These are phyloP conservation scores for Casaregolazyma lundiana DNA, from an alignment of 1,139 yeast species.

Conservation along the genomic window DNA sequence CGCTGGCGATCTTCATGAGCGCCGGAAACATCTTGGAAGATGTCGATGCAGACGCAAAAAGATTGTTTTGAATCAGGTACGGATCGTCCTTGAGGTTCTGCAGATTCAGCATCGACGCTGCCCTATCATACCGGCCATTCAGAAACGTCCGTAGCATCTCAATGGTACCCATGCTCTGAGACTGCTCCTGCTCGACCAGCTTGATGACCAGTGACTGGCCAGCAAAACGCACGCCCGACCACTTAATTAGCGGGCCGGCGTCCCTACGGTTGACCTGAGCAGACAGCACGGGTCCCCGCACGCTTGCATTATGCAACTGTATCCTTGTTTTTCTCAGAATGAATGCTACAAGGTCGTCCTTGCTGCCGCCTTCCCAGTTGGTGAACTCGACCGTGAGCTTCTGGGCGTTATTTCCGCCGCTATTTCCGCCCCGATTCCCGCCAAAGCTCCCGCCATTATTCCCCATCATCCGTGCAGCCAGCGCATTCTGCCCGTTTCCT, in stretches of 20 bases:
- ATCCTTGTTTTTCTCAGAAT: conserved; percentile 64
- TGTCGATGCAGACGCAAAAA: conserved; percentile 53
- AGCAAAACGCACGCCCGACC: conserved; percentile 79
- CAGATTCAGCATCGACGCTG: conserved; percentile 63
- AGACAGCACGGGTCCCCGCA: conserved; percentile 42
- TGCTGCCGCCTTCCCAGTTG: conserved; percentile 72
- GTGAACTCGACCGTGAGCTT: conserved; percentile 45
- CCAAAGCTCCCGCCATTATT: background rate
- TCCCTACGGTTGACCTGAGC: conserved; percentile 59
- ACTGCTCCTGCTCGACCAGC: conserved; percentile 28
- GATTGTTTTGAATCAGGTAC: conserved; percentile 54
- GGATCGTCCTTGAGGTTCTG: conserved; percentile 66
- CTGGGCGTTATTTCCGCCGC: background rate
- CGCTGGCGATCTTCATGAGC: conserved; percentile 72
- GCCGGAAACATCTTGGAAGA: conserved; percentile 88
- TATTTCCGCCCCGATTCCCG: too few relatives aligned
- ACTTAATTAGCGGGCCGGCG: conserved; percentile 53
- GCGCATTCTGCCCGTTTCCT: conserved; percentile 3
- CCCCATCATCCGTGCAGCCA: background rate
- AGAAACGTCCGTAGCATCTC: conserved; percentile 60
- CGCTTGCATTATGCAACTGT: conserved; percentile 46
- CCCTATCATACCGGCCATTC: conserved; percentile 60
- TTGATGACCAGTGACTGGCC: conserved; percentile 61
- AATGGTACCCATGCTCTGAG: conserved; percentile 38
- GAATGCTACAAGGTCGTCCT: conserved; percentile 64